phyloP scores from a whole-genome alignment of 164 flowering plant species.

The Protea cynaroides region DNA sequence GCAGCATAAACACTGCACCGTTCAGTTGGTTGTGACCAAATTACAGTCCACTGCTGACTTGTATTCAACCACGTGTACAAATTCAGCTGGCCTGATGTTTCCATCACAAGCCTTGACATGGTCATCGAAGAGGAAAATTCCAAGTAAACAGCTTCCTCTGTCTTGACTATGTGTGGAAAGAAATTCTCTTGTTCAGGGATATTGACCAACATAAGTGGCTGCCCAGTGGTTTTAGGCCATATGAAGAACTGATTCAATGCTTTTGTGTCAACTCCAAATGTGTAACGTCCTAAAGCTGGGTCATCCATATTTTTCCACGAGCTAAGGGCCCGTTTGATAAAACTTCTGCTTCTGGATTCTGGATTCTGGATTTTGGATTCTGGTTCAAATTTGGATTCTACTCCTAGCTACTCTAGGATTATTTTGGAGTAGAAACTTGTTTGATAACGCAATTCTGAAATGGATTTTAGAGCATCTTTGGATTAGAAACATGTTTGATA shows the following conservation, averaged over 20 bases:
- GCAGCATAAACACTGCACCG: not conserved
- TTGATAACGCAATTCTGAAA: too few relatives aligned
- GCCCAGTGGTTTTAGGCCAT: not conserved
- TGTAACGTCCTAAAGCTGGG: not conserved
- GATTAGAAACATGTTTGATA: too few relatives aligned
- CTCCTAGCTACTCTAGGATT: too few relatives aligned
- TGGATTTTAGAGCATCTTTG: too few relatives aligned
- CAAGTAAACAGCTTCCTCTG: not conserved
- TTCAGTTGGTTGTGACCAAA: not conserved
- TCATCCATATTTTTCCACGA: not conserved
- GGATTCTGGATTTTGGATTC: too few relatives aligned
- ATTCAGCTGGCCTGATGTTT: not conserved
- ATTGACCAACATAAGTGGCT: not conserved
- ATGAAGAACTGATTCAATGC: not conserved
- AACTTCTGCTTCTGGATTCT: too few relatives aligned
- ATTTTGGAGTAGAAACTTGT: too few relatives aligned
- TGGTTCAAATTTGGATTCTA: too few relatives aligned
- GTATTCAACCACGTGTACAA: not conserved
- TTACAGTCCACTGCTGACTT: not conserved
- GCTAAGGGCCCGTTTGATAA: too few relatives aligned
- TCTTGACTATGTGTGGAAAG: not conserved
- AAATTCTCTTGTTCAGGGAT: not conserved
- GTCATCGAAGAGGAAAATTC: not conserved
- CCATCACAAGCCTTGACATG: not conserved
- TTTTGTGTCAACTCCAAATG: not conserved